Conservation (phyloP, 2,329 filamentous ascomycete species). For the Leptosphaerulina australis region DNA sequence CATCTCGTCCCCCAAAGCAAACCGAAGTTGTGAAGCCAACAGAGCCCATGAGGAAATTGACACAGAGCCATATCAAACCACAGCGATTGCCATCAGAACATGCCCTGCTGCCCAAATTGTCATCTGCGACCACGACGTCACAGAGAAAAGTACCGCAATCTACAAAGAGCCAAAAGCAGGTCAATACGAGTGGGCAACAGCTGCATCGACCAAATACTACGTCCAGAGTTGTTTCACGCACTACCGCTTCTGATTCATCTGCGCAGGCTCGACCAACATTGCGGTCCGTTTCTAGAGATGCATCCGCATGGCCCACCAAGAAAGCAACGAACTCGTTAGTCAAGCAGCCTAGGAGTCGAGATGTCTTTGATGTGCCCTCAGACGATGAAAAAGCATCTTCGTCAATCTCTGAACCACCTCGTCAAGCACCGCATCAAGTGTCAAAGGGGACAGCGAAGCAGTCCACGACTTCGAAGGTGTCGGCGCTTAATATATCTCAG, state of each 20-base stretch:
- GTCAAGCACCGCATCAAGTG: slow-evolving; percentile 16
- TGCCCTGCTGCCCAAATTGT: background rate
- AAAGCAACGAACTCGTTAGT: slow-evolving; percentile 15
- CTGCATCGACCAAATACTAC: slow-evolving; percentile 15
- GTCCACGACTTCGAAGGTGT: background rate
- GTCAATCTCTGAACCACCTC: slow-evolving; percentile 22
- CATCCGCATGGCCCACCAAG: background rate
- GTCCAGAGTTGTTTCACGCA: slow-evolving; percentile 21
- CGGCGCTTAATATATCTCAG: slow-evolving; percentile 2
- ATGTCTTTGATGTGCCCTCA: slow-evolving; percentile 36
- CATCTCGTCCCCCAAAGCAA: slow-evolving; percentile 19
- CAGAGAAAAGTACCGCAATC: slow-evolving; percentile 22
- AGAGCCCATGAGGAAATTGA: slow-evolving; percentile 9
- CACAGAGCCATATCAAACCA: slow-evolving; percentile 8
- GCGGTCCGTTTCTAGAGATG: background rate
- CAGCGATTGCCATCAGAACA: slow-evolving; percentile 4
- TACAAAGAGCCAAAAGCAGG: slow-evolving; percentile 7
- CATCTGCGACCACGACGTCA: background rate
- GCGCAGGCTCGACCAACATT: background rate
- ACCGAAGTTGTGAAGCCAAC: slow-evolving; percentile 10
- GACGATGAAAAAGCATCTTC: slow-evolving; percentile 34
- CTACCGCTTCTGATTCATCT: slow-evolving; percentile 21
- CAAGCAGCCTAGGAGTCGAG: slow-evolving; percentile 16
- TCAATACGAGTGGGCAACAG: background rate
- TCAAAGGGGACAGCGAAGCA: slow-evolving; percentile 20